Conservation (phyloP, 2,329 filamentous ascomycete genomes). For the Pyrenophora tritici-repentis region DNA sequence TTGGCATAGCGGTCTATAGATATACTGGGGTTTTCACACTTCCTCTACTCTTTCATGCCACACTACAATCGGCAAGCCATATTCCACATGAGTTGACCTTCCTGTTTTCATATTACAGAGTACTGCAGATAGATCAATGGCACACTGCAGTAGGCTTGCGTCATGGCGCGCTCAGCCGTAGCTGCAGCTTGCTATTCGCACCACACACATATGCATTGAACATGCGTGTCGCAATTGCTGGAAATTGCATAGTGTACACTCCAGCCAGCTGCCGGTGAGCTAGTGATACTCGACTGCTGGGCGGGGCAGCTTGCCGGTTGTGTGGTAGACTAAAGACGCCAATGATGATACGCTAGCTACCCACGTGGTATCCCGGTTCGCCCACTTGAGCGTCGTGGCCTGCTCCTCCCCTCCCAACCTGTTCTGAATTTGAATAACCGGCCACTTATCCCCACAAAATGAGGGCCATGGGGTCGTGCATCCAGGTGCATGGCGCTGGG, state of each 20-base stretch:
- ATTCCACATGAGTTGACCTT: slow-evolving; percentile 19
- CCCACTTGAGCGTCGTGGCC: slow-evolving; percentile 13
- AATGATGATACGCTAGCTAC: slow-evolving; percentile 25
- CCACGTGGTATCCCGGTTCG: slow-evolving; percentile 30
- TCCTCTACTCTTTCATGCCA: slow-evolving; percentile 26
- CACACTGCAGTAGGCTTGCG: slow-evolving; percentile 15
- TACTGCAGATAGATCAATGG: slow-evolving; percentile 15
- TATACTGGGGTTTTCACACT: slow-evolving; percentile 3
- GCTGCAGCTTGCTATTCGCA: slow-evolving; percentile 5
- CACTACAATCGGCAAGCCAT: slow-evolving; percentile 18
- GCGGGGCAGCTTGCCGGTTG: slow-evolving; percentile 12
- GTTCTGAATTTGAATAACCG: slow-evolving; percentile 17
- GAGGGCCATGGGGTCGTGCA: slow-evolving; percentile 18
- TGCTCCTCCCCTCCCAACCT: slow-evolving; percentile 16
- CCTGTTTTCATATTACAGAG: slow-evolving; percentile 24
- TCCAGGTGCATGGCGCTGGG: slow-evolving; percentile 32
- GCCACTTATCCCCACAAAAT: slow-evolving; percentile 18
- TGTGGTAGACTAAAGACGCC: slow-evolving; percentile 18
- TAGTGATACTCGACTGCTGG: slow-evolving; percentile 12
- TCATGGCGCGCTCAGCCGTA: slow-evolving; percentile 14
- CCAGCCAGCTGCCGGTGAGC: background rate
- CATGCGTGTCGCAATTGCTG: slow-evolving; percentile 23
- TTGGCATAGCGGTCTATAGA: slow-evolving; percentile 8
- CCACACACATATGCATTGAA: slow-evolving; percentile 16
- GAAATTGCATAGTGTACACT: slow-evolving; percentile 7